Evolutionary conservation across 2,329 filamentous ascomycete genomes (phyloP), one percentile per base, ranked within the genome.

Genomic region (Colletotrichum sp.): DNA sequence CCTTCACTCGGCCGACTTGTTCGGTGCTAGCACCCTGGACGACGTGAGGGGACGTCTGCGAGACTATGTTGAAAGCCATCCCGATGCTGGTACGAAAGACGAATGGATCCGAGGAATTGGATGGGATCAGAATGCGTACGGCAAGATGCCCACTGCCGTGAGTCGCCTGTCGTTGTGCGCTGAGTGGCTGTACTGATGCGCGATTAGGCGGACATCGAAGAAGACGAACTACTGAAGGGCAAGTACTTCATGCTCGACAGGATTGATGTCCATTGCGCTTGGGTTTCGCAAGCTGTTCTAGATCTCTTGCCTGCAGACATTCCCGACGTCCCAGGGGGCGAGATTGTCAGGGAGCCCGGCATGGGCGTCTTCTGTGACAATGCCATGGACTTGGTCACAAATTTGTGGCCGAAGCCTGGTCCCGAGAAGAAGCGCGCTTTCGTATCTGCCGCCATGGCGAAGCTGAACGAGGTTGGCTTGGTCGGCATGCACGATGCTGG

Each of bases 351-450:
- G 34, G 84, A 90, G 5, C 92, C 93, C 1, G 91, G 91, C 0
- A 87, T 89, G 79, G 93, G 93, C 56, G 92, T 94, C 12, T 94
- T 94, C 78, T 95, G 93, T 80, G 93, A 95, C 82, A 94, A 94
- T 80, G 93, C 93, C 28, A 94, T 94, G 89, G 91, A 93, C 58
- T 82, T 93, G 66, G 87, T 94, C 43, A 85, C 87, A 72, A 83
- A 86, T 3, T 79, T 90, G 21, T 93, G 91, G 85, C 92, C 92
- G 3, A 88, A 88, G 73, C 91, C 92, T 0, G 85, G 85, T 60
- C 83, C 82, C 7, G 85, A 86, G n/a, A 88, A 87, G 77, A 93
- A 91, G 79, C 85, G 87, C 7, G 82, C 81, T 28, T 92, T 90
- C 76, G 82, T 94, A 71, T 87, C 86, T 65, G 88, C 89, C 8